Percentiles rank a stretch among this genome's conserved stretches.
Evolutionary conservation across 306 rosid genomes (phyloP).

Genomic region (Prunus fruticosa): DNA sequence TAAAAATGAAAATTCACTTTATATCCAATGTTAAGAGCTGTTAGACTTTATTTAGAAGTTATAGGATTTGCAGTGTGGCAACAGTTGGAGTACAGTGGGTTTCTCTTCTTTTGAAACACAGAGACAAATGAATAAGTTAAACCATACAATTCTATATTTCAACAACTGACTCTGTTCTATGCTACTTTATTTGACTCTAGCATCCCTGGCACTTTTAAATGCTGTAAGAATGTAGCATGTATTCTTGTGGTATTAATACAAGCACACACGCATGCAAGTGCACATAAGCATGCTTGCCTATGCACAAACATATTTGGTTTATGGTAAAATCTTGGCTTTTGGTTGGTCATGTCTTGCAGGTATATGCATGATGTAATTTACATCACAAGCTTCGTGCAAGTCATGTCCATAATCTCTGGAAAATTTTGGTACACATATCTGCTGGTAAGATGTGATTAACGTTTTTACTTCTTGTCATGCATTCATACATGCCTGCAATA

Average conservation of each 20-base stretch:
- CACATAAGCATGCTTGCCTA: not conserved
- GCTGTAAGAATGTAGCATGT: not conserved
- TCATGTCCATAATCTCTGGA: conserved; percentile 84
- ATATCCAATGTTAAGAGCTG: not conserved
- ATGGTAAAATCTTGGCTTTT: conserved; percentile 11
- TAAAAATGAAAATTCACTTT: not conserved
- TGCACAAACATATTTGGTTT: not conserved
- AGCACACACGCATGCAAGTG: no score
- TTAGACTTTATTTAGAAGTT: not conserved
- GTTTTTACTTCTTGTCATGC: conserved; percentile 11
- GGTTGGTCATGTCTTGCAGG: conserved; percentile 40
- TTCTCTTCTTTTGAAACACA: not conserved
- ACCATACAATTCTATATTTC: not conserved
- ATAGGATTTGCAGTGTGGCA: not conserved
- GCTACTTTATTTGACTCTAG: not conserved
- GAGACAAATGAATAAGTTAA: not conserved
- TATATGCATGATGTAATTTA: conserved; percentile 86
- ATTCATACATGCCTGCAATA: not conserved
- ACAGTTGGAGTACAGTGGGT: not conserved
- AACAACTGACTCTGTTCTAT: not conserved
- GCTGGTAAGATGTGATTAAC: conserved; percentile 53
- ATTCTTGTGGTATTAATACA: not conserved
- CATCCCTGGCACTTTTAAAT: not conserved
- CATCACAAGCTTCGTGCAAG: conserved; percentile 93
- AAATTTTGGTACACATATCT: conserved; percentile 85